Percentiles rank a stretch among this genome's conserved stretches.
These are phyloP conservation scores for Globisporangium lucens DNA, from an alignment of 352 stramenopile genomes.

Conservation along the genomic window DNA sequence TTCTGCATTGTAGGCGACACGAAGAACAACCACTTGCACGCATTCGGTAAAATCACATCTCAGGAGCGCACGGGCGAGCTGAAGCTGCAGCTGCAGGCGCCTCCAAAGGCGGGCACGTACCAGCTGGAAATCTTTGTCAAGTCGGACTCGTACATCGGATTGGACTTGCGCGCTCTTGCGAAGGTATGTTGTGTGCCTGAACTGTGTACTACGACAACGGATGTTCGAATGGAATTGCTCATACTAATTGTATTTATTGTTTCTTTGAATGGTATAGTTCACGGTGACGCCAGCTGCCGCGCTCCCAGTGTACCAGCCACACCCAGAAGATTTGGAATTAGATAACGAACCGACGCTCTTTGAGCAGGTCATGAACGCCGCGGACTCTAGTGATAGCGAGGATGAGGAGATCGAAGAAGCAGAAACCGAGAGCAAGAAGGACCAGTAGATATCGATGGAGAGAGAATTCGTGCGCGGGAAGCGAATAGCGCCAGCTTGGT, in stretches of 20 bases:
- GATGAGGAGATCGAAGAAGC: conserved; percentile 40
- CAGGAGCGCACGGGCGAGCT: conserved; percentile 86
- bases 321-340: conserved; percentile 98
- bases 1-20: conserved; percentile 95
- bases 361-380: conserved; percentile 94
- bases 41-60: conserved; percentile 95
- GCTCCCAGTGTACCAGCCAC: conserved; percentile 95
- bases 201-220: too few species aligned
- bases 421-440: conserved; percentile 46
- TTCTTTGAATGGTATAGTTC: conserved; percentile 56
- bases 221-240: too few species aligned
- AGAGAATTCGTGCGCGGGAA: background rate
- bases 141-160: conserved; percentile 96
- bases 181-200: conserved; percentile 42
- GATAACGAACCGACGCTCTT: conserved; percentile 99
- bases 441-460: conserved; percentile 42
- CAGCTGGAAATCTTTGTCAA: conserved; percentile 98
- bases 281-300: conserved; percentile 90
- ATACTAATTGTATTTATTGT: conserved; percentile 16
- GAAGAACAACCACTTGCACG: conserved; percentile 94
- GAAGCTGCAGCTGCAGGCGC: conserved; percentile 96
- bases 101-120: conserved; percentile 91
- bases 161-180: conserved; percentile 92
- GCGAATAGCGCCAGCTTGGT: background rate
- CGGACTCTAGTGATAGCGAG: conserved; percentile 85